Base-by-base conservation (phyloP, 805 yeast genomes). In the Pichia ethanolica region DNA sequence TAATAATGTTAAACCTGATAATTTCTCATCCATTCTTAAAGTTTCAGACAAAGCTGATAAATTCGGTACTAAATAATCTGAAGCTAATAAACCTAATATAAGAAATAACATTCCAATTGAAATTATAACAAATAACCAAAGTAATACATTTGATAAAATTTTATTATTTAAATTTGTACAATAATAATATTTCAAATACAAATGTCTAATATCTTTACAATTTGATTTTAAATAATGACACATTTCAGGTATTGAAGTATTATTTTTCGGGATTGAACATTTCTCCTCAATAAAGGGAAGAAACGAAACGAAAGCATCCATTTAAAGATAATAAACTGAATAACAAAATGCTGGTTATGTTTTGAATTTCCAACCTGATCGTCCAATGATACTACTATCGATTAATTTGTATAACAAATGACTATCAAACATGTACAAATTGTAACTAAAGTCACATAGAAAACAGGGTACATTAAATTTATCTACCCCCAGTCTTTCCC, bases 1-100 rank as follows among this genome's bases (percentile, higher is more conserved):
- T 46, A 93, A 69, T 26, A 91, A 68, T 0, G 97, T 90, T 55
- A 91, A 74, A 0, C 98, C 98, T 11, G 93, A 82, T 20, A 90
- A 67, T 50, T 86, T 80, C 52, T 88, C 93, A 14, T 90, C 79
- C 45, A 91, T 66, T 8, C 79, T 74, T 9, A 89, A 65, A 13
- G 75, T 62, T 12, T 71, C 70, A 0, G 97, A 82, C 13, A 90
- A 73, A 20, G 79, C 72, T 42, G 82, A 76, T 32, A 90, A 65
- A 54, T 87, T 89, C 1, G 96, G 95, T 39, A 95, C 83, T 42
- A 91, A 66, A 59, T 75, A 87, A 62, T 86, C 89, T 4, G 91
- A 83, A 0, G 97, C 95, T 2, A 93, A 78, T 9, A 83, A 63
- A 0, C 96, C 96, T 48, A 91, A 71, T 0, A 80, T 68, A 30